Conservation (phyloP, 176 grass and related monocot genomes). For the Juncus inflexus region DNA sequence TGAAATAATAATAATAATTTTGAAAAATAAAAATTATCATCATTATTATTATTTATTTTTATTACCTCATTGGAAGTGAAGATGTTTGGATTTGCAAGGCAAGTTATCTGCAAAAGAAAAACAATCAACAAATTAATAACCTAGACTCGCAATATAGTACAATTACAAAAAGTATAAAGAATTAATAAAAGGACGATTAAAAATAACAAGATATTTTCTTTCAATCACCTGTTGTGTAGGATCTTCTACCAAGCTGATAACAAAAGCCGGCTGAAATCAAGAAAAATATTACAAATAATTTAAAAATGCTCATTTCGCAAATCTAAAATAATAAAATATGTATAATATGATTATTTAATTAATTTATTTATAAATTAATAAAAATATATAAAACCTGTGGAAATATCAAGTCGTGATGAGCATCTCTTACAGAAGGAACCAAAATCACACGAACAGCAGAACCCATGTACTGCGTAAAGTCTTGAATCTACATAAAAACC, state of each 20-base stretch:
- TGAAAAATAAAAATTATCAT: neutral
- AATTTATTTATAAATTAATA: neutral
- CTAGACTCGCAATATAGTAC: neutral
- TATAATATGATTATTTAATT: neutral
- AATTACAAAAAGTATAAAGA: slow-evolving; percentile 23
- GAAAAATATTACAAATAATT: slow-evolving; percentile 19
- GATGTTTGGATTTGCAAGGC: slow-evolving; percentile 69
- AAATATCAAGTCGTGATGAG: slow-evolving; percentile 89
- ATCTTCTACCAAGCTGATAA: slow-evolving; percentile 64
- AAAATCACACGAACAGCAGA: slow-evolving; percentile 56
- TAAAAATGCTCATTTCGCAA: neutral
- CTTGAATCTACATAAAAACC: slow-evolving; percentile 58
- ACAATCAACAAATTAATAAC: slow-evolving; percentile 8
- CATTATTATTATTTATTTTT: neutral
- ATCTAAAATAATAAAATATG: neutral
- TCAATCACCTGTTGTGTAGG: slow-evolving; percentile 53
- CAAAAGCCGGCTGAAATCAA: slow-evolving; percentile 50
- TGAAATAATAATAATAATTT: neutral
- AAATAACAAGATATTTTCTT: neutral
- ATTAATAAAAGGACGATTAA: neutral
- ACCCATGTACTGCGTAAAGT: slow-evolving; percentile 71
- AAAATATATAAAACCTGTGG: slow-evolving; percentile 60
- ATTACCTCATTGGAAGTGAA: slow-evolving; percentile 86
- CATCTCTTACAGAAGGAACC: slow-evolving; percentile 83
- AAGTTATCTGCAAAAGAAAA: slow-evolving; percentile 68